phyloP scores from a whole-genome alignment of 2,329 filamentous ascomycete species.

The Fusarium newnesense region DNA sequence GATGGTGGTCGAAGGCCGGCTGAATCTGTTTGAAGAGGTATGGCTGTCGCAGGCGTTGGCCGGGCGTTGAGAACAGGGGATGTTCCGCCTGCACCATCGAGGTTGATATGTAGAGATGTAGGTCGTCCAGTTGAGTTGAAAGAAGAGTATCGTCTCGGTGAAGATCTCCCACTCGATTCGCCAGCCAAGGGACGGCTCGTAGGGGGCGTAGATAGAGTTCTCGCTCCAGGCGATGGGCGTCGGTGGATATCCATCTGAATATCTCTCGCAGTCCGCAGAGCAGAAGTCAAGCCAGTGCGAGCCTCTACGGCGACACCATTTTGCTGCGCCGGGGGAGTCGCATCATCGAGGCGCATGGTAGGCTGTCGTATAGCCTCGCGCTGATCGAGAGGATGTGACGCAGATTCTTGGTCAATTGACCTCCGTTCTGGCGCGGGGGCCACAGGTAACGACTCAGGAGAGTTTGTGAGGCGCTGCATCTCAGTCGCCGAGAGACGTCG shows the following conservation, averaged over 20 bases:
- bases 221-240: conserved; percentile 50
- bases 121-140: conserved; percentile 59
- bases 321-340: conserved; percentile 26
- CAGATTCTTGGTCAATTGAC: conserved; percentile 53
- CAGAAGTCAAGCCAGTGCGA: conserved; percentile 17
- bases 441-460: conserved; percentile 68
- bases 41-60: conserved; percentile 41
- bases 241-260: conserved; percentile 38
- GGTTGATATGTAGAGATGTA: conserved; percentile 57
- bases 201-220: conserved; percentile 65
- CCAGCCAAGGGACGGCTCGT: conserved; percentile 53
- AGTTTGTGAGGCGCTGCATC: conserved; percentile 66
- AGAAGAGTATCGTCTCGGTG: conserved; percentile 62
- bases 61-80: conserved; percentile 31
- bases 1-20: conserved; percentile 53
- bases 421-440: conserved; percentile 53
- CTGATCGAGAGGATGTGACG: conserved; percentile 42
- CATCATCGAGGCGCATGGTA: conserved; percentile 44
- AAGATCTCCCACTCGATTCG: conserved; percentile 44
- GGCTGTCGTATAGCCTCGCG: conserved; percentile 46
- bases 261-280: conserved; percentile 23
- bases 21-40: conserved; percentile 37
- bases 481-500: conserved; percentile 67
- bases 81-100: conserved; percentile 40
- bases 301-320: conserved; percentile 44